Evolutionary conservation across 345 rosid genomes (phyloP).

Genomic region (Noccaea bulbosa): DNA sequence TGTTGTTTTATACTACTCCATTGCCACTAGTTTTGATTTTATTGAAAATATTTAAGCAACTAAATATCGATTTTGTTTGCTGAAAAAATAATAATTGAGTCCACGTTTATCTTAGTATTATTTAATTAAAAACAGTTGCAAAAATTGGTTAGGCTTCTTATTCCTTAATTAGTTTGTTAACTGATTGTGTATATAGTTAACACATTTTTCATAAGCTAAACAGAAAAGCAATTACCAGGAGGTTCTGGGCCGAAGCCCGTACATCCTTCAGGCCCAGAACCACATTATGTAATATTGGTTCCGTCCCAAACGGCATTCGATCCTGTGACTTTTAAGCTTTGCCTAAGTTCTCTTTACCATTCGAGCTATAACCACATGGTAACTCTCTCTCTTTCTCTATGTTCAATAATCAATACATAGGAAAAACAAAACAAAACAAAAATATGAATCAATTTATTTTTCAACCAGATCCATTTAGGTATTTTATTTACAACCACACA

Average conservation of each 20-base stretch:
- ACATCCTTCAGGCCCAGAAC: too few species aligned
- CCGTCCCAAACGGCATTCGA: too few species aligned
- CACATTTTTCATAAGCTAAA: neutral
- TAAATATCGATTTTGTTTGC: neutral
- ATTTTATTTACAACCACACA: neutral
- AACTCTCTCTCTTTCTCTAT: neutral
- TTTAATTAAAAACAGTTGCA: neutral
- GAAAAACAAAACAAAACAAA: too few species aligned
- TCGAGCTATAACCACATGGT: too few species aligned
- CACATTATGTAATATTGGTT: too few species aligned
- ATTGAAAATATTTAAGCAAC: too few species aligned
- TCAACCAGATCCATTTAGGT: neutral
- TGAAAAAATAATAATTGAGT: neutral
- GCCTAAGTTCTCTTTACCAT: too few species aligned
- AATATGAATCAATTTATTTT: neutral
- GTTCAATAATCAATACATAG: too few species aligned
- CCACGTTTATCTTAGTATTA: neutral
- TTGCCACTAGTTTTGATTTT: neutral
- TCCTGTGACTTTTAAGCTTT: too few species aligned
- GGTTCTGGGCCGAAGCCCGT: too few species aligned
- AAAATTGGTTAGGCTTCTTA: neutral
- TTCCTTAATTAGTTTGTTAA: neutral
- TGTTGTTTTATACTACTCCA: neutral
- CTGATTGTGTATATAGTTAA: neutral
- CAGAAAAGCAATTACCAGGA: neutral